These are phyloP conservation scores for Ceratobasidium sp. DNA, from an alignment of 1,284 basidiomycete genomes.

Conservation along the genomic window DNA sequence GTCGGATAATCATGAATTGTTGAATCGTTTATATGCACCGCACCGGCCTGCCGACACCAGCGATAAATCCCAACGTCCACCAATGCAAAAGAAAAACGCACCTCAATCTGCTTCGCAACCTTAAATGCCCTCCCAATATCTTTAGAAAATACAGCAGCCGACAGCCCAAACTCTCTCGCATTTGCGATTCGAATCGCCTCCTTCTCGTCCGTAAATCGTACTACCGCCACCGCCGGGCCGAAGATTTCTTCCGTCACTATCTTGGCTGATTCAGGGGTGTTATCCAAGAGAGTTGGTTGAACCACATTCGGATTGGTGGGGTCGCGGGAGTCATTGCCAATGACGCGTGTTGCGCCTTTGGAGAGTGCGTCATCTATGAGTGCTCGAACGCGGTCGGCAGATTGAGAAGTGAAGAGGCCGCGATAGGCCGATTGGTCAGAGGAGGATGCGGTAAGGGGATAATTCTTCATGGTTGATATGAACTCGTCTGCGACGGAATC, in stretches of 20 bases:
- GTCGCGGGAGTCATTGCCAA: constrained; percentile 1
- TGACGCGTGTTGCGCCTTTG: constrained; percentile 54
- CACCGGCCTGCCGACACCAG: constrained; percentile 3
- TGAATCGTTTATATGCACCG: constrained; percentile 51
- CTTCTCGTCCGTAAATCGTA: constrained; percentile 56
- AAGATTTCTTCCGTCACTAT: constrained; percentile 57
- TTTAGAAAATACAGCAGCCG: constrained; percentile 53
- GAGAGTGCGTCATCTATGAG: constrained; percentile 53
- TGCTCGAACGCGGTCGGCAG: constrained; percentile 52
- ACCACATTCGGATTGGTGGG: constrained; percentile 46
- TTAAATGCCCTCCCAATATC: constrained; percentile 51
- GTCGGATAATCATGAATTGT: constrained; percentile 44
- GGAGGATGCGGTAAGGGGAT: constrained; percentile 28
- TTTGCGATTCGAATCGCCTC: constrained; percentile 56
- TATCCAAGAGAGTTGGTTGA: constrained; percentile 53
- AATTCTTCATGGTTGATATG: constrained; percentile 20
- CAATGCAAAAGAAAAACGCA: neutral
- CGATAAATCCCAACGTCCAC: constrained; percentile 47
- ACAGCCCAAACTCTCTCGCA: constrained; percentile 54
- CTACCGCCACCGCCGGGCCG: constrained; percentile 58
- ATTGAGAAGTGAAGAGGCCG: constrained; percentile 52
- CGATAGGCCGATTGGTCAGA: constrained; percentile 21
- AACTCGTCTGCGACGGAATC: constrained; percentile 44
- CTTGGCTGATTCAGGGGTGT: constrained; percentile 47
- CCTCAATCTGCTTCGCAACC: constrained; percentile 51